Evolutionary conservation across 306 rosid genomes (phyloP).

Genomic region (Arachis stenosperma): DNA sequence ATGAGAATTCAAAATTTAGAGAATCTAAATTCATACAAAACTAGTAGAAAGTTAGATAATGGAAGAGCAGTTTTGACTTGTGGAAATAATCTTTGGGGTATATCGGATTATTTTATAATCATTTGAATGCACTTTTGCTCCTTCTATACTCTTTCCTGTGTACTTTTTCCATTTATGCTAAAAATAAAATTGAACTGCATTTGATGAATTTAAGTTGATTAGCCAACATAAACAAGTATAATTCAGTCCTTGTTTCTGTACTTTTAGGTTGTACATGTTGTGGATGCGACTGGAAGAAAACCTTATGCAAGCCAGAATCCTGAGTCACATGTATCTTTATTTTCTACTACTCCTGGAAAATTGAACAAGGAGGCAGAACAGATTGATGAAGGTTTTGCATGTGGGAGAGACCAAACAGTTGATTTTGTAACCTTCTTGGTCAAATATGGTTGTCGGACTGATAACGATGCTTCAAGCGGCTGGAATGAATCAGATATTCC

Average conservation of each 20-base stretch:
- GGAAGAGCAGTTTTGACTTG: too few relatives aligned
- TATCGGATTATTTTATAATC: too few relatives aligned
- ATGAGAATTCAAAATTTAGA: too few relatives aligned
- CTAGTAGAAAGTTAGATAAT: too few relatives aligned
- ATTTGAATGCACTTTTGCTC: too few relatives aligned
- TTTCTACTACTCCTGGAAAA: slow-evolving; percentile 90
- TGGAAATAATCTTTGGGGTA: too few relatives aligned
- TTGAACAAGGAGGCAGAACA: slow-evolving; percentile 74
- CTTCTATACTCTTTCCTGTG: too few relatives aligned
- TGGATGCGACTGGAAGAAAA: slow-evolving; percentile 59
- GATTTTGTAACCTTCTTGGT: slow-evolving; percentile 88
- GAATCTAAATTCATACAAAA: too few relatives aligned
- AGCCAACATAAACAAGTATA: slow-evolving; percentile 1
- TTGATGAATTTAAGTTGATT: slow-evolving; percentile 1
- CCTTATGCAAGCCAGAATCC: slow-evolving; percentile 52
- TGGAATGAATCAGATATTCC: slow-evolving; percentile 86
- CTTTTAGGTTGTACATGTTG: slow-evolving; percentile 90
- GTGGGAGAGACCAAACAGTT: slow-evolving; percentile 67
- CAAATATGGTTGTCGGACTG: slow-evolving; percentile 74
- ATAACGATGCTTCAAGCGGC: slow-evolving; percentile 56
- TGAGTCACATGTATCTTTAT: slow-evolving; percentile 71
- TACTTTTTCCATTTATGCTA: too few relatives aligned
- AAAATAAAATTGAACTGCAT: not conserved
- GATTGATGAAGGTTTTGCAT: slow-evolving; percentile 73
- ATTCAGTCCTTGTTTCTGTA: not conserved